These are phyloP conservation scores for Geranomyces variabilis DNA, from an alignment of 192 early-diverging fungal genomes.

Conservation along the genomic window DNA sequence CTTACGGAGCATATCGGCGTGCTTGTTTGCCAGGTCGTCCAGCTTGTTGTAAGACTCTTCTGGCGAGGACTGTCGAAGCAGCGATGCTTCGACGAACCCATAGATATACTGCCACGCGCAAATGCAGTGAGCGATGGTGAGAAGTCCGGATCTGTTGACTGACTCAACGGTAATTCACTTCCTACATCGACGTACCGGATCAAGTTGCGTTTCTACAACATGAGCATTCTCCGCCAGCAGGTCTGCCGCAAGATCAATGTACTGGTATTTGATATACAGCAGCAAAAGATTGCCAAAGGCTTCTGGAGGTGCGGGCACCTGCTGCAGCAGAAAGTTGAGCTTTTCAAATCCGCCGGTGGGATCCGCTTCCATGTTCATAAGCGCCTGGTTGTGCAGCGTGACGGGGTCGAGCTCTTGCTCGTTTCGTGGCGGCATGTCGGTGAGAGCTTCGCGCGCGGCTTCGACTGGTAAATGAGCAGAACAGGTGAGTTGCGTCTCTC, in stretches of 20 bases:
- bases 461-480: constrained; percentile 46
- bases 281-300: constrained; percentile 65
- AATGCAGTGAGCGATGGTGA: neutral
- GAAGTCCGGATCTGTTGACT: too few species aligned
- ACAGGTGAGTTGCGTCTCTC: neutral
- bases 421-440: constrained; percentile 67
- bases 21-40: constrained; percentile 61
- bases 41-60: constrained; percentile 67
- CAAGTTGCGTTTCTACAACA: constrained; percentile 33
- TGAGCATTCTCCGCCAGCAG: constrained; percentile 58
- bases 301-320: constrained; percentile 60
- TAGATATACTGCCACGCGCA: constrained; percentile 57
- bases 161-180: too few species aligned
- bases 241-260: constrained; percentile 61
- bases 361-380: constrained; percentile 68
- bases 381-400: constrained; percentile 63
- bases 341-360: constrained; percentile 65
- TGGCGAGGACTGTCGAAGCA: constrained; percentile 58
- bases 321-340: constrained; percentile 61
- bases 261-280: constrained; percentile 65
- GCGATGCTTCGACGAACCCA: constrained; percentile 60
- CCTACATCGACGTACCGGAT: constrained; percentile 42
- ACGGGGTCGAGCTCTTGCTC: constrained; percentile 69
- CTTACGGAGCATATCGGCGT: constrained; percentile 60
- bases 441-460: constrained; percentile 63